Conservation (phyloP, 2,329 filamentous ascomycete genomes). For the Cordyceps cateniannulata region DNA sequence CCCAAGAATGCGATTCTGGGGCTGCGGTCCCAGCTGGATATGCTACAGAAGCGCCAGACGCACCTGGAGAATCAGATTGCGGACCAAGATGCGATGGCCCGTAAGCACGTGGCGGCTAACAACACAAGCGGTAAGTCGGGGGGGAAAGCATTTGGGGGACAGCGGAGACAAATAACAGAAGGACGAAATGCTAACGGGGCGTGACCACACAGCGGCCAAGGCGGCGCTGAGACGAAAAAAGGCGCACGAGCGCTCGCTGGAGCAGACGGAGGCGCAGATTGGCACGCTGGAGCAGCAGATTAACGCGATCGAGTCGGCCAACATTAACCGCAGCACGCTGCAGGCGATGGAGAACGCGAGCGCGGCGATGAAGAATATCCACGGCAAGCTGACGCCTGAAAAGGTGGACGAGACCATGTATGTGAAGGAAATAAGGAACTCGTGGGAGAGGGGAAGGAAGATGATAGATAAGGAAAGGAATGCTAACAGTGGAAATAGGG, state of each 20-base stretch:
- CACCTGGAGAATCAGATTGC: slow-evolving; percentile 88
- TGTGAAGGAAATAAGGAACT: slow-evolving; percentile 29
- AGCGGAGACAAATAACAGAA: neutral
- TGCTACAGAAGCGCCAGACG: slow-evolving; percentile 94
- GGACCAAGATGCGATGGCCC: slow-evolving; percentile 81
- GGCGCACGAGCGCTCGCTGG: slow-evolving; percentile 81
- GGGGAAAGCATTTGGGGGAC: too few relatives aligned
- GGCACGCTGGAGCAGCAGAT: slow-evolving; percentile 91
- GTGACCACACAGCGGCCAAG: slow-evolving; percentile 65
- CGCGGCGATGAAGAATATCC: slow-evolving; percentile 87
- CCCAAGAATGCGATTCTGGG: slow-evolving; percentile 95
- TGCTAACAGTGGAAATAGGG: slow-evolving; percentile 51
- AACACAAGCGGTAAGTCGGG: slow-evolving; percentile 85
- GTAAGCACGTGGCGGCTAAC: slow-evolving; percentile 71
- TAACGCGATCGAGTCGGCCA: slow-evolving; percentile 93
- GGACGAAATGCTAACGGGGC: neutral
- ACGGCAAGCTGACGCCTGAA: slow-evolving; percentile 83
- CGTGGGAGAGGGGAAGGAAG: neutral
- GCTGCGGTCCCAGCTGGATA: slow-evolving; percentile 83
- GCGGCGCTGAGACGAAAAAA: slow-evolving; percentile 91
- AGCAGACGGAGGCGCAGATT: slow-evolving; percentile 86
- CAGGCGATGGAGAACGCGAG: slow-evolving; percentile 89
- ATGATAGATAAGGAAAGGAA: neutral
- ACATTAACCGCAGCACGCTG: slow-evolving; percentile 96
- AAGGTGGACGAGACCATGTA: slow-evolving; percentile 96